Conservation (phyloP, 257 asterid species). For the Solanum virginianum region DNA sequence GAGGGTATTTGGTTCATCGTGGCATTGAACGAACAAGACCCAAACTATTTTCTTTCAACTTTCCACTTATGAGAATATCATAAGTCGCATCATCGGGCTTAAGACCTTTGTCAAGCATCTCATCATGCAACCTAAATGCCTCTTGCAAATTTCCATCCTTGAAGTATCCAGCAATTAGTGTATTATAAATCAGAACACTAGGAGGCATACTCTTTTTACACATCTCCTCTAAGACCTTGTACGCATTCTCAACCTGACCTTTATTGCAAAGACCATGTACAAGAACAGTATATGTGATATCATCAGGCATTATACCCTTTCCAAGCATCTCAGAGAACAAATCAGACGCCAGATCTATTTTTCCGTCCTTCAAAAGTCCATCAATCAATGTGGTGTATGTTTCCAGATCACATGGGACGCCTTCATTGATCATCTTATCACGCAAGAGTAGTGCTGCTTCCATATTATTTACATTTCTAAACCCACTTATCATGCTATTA, state of each 20-base stretch:
- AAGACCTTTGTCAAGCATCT: conserved; percentile 77
- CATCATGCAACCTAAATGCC: conserved; percentile 75
- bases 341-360: conserved; percentile 37
- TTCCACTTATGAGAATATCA: conserved; percentile 50
- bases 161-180: conserved; percentile 55
- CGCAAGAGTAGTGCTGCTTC: conserved; percentile 40
- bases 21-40: conserved; percentile 12
- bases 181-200: conserved; percentile 45
- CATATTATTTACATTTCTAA: conserved; percentile 45
- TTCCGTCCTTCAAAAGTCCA: conserved; percentile 54
- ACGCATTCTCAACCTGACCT: conserved; percentile 57
- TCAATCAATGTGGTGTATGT: conserved; percentile 82
- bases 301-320: conserved; percentile 58
- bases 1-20: not conserved
- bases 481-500: conserved; percentile 75
- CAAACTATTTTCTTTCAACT: conserved; percentile 7
- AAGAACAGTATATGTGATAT: conserved; percentile 42
- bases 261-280: conserved; percentile 66
- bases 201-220: conserved; percentile 33
- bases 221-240: conserved; percentile 56
- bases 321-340: conserved; percentile 60
- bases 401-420: conserved; percentile 46
- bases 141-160: conserved; percentile 66
- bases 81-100: conserved; percentile 45
- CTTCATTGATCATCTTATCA: conserved; percentile 41